Evolutionary conservation across 2,329 filamentous ascomycete species (phyloP), one percentile per base, ranked within the genome.

Genomic region (Penicillium sp.): DNA sequence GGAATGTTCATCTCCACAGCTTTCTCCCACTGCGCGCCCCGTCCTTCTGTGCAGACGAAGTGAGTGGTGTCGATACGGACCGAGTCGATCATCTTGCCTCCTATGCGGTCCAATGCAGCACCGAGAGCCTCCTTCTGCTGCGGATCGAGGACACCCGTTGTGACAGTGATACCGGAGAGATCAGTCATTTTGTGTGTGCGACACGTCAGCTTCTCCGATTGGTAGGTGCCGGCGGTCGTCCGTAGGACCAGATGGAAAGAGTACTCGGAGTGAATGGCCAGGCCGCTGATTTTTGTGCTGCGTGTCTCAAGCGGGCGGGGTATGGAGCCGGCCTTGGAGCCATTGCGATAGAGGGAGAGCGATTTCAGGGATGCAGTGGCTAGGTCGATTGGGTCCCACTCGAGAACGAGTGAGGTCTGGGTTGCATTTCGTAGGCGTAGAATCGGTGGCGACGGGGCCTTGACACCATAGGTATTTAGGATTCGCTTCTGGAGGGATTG

Each of bases 141-240:
- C 8, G 84, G 81, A 2, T 92, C 90, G 75, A 99, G 82, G 65
- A 96, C 84, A 50, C 94, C 94, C 0, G 92, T 88, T 2, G 93
- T 96, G 66, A 99, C 90, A 25, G 93, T 97, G 74, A 99, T 92
- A 57, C 94, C 94, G 64, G 89, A 92, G 50, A 99, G 81, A 74
- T 99, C 92, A 39, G 93, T 97, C 92, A 99, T 97, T 81, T 97
- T 96, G 80, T 99, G 94, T 45, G 94, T 99, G 70, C 89, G 87
- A 57, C 96, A 92, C 4, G 84, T 84, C 51, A 99, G 82, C 73
- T 89, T 91, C 64, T 96, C 90, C 72, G 89, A 94, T 60, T 84
- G 84, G 69, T 87, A 92, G 39, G 90, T 96, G 58, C 94, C 94
- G 5, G 94, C 94, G 54, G 87, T 92, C 7, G 94, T 99, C 69